Conservation (phyloP, 2,329 filamentous ascomycete species). For the Aureobasidium pullulans region DNA sequence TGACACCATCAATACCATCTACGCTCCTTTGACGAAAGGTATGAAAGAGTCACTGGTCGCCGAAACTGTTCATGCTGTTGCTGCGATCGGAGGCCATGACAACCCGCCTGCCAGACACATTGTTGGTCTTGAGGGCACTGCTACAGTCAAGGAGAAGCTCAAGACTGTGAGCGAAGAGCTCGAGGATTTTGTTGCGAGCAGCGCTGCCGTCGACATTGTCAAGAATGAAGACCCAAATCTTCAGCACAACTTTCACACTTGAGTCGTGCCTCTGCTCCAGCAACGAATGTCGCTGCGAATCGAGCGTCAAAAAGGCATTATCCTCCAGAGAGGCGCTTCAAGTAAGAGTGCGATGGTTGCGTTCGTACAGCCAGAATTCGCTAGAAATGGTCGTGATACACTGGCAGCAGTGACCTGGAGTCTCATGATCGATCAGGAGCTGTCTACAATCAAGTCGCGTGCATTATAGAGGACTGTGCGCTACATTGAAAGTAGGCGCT, state of each 20-base stretch:
- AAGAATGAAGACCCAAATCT: conserved; percentile 20
- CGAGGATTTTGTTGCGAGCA: conserved; percentile 91
- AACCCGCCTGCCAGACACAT: conserved; percentile 93
- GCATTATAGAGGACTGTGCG: not conserved
- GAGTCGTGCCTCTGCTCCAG: not conserved
- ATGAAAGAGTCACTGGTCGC: conserved; percentile 68
- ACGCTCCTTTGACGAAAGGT: conserved; percentile 61
- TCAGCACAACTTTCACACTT: not conserved
- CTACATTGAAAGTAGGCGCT: not conserved
- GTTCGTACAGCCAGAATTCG: no score
- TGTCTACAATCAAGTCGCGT: not conserved
- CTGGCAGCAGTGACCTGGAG: no score
- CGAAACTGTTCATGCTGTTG: conserved; percentile 86
- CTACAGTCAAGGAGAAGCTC: conserved; percentile 87
- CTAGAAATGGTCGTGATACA: no score
- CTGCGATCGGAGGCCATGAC: conserved; percentile 88
- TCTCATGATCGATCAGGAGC: not conserved
- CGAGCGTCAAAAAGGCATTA: no score
- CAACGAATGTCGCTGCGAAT: no score
- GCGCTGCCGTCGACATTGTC: conserved; percentile 69
- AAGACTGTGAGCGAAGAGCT: conserved; percentile 94
- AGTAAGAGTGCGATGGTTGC: no score
- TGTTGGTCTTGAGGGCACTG: conserved; percentile 80
- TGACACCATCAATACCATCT: conserved; percentile 56
- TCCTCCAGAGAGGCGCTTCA: no score